phyloP scores from a whole-genome alignment of 176 grass and related monocot genomes.

The Paspalum vaginatum region DNA sequence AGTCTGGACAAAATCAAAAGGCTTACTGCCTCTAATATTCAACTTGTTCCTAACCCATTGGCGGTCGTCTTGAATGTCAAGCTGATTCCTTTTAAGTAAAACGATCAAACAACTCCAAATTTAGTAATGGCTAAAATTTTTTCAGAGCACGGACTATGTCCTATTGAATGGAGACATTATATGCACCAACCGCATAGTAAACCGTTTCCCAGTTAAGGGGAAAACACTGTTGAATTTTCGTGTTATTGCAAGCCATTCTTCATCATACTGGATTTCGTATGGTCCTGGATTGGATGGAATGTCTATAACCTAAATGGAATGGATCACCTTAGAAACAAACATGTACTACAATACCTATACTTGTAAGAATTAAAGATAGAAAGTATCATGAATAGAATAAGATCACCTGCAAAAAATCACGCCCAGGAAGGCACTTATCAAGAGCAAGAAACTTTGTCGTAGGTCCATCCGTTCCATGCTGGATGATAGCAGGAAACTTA shows the following conservation, averaged over 20 bases:
- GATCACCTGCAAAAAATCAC: slow-evolving; percentile 74
- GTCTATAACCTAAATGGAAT: slow-evolving; percentile 73
- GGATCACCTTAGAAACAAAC: slow-evolving; percentile 36
- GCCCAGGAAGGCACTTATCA: slow-evolving; percentile 80
- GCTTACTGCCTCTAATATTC: slow-evolving; percentile 66
- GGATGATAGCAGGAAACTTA: slow-evolving; percentile 74
- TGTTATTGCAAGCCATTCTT: slow-evolving; percentile 97
- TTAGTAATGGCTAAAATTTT: slow-evolving; percentile 32
- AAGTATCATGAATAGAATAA: background rate
- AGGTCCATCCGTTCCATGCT: slow-evolving; percentile 68
- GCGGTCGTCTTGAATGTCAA: slow-evolving; percentile 62
- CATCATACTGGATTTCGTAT: slow-evolving; percentile 87
- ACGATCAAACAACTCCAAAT: slow-evolving; percentile 30
- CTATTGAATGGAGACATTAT: slow-evolving; percentile 20
- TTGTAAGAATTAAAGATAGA: slow-evolving; percentile 22
- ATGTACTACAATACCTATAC: slow-evolving; percentile 23
- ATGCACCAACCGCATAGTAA: slow-evolving; percentile 52
- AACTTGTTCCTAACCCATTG: slow-evolving; percentile 78
- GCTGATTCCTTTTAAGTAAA: slow-evolving; percentile 57
- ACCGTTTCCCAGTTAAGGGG: slow-evolving; percentile 54
- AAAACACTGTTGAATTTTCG: slow-evolving; percentile 72
- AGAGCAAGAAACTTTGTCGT: slow-evolving; percentile 85
- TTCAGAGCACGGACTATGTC: background rate
- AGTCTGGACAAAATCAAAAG: slow-evolving; percentile 86
- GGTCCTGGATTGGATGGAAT: slow-evolving; percentile 77